A percentile compares a stretch with the other conserved stretches of the same genome.
Conservation (phyloP, 139 green algal species). For the Astrephomene gubernaculifera region DNA sequence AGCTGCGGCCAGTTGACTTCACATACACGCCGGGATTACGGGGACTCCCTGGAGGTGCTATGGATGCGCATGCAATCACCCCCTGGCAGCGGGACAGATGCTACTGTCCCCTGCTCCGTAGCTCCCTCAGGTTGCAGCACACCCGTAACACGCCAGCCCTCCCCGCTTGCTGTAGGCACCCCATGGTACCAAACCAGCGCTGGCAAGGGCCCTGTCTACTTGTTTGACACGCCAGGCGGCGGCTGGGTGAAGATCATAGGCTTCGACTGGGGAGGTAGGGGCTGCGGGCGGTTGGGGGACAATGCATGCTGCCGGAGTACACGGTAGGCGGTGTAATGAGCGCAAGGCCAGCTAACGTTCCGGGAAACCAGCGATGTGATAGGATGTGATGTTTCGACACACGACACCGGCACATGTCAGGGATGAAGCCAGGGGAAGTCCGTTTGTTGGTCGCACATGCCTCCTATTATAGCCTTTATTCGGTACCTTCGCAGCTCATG, state of each 20-base stretch:
- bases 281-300: not conserved
- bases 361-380: not conserved
- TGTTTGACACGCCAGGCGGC: conserved; percentile 14
- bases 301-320: not conserved
- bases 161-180: not conserved
- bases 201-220: not conserved
- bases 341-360: not conserved
- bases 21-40: not conserved
- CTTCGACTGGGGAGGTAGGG: conserved; percentile 15
- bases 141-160: not conserved
- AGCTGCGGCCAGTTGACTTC: not conserved
- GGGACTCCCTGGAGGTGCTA: not conserved
- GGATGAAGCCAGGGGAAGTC: too few relatives aligned
- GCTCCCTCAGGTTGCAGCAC: not conserved
- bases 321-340: not conserved
- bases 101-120: not conserved
- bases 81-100: not conserved
- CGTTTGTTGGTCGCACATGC: too few relatives aligned
- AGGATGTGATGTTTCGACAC: not conserved
- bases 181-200: not conserved
- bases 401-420: too few relatives aligned
- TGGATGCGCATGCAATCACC: not conserved
- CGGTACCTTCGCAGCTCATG: too few relatives aligned
- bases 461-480: too few relatives aligned
- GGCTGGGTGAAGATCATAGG: conserved; percentile 31